Conservation (phyloP, 2,329 filamentous ascomycete genomes). For the Colletotrichum sp. region DNA sequence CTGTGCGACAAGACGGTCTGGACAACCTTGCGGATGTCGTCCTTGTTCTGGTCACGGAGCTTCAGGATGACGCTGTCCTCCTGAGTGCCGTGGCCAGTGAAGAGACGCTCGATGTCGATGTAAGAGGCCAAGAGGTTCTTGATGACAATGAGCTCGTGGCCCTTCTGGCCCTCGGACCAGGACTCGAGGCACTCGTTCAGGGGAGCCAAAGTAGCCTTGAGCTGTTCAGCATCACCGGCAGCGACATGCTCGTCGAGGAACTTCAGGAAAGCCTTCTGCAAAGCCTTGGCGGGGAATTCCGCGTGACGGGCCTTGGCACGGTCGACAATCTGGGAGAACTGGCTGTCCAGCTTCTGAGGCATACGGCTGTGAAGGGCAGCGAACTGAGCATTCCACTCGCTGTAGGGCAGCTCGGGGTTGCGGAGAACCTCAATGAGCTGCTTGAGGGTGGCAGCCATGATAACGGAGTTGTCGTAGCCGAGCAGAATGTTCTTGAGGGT, state of each 20-base stretch:
- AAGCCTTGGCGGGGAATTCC: conserved; percentile 91
- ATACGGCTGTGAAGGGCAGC: conserved; percentile 97
- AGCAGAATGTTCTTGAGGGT: conserved; percentile 87
- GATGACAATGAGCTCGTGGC: conserved; percentile 86
- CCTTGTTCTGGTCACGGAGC: conserved; percentile 95
- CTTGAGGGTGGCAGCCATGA: conserved; percentile 87
- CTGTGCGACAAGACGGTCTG: conserved; percentile 93
- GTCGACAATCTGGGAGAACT: conserved; percentile 85
- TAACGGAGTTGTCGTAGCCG: conserved; percentile 96
- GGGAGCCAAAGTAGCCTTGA: conserved; percentile 77
- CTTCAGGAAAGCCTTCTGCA: conserved; percentile 82
- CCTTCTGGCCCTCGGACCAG: conserved; percentile 89
- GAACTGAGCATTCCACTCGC: conserved; percentile 95
- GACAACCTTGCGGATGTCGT: conserved; percentile 84
- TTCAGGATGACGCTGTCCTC: conserved; percentile 94
- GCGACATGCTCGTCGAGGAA: conserved; percentile 89
- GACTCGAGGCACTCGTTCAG: conserved; percentile 78
- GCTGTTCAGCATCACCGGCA: conserved; percentile 72
- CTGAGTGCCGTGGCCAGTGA: conserved; percentile 82
- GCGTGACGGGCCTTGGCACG: conserved; percentile 76
- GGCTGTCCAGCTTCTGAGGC: conserved; percentile 88
- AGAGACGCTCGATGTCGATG: conserved; percentile 82
- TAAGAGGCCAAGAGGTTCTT: conserved; percentile 81
- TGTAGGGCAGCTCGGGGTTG: conserved; percentile 89
- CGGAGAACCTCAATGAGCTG: conserved; percentile 91